Evolutionary conservation across 2,329 filamentous ascomycete species (phyloP).

Genomic region (Dactylellina haptotyla): DNA sequence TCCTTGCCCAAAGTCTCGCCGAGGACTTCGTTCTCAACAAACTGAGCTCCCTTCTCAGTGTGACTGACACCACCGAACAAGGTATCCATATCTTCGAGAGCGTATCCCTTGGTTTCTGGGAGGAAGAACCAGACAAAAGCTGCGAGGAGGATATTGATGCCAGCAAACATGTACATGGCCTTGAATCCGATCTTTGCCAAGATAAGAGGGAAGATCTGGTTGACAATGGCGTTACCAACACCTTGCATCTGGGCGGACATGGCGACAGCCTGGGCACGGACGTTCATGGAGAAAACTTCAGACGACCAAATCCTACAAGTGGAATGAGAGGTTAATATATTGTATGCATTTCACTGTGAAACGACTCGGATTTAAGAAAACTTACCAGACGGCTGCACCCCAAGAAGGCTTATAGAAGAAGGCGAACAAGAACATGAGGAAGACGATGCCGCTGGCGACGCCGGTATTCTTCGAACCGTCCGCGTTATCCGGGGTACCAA

Average conservation of each 20-base stretch:
- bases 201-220: conserved; percentile 40
- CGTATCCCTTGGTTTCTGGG: conserved; percentile 58
- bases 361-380: not conserved
- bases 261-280: conserved; percentile 75
- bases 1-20: not conserved
- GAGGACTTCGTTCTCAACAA: conserved; percentile 59
- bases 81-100: conserved; percentile 69
- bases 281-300: conserved; percentile 76
- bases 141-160: conserved; percentile 39
- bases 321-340: not conserved
- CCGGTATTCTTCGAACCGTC: conserved; percentile 68
- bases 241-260: conserved; percentile 67
- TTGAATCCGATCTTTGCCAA: conserved; percentile 39
- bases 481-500: conserved; percentile 67
- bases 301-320: conserved; percentile 72
- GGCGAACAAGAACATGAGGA: conserved; percentile 74
- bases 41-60: conserved; percentile 67
- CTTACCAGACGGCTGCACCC: conserved; percentile 47
- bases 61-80: conserved; percentile 70
- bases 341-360: not conserved
- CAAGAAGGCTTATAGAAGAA: conserved; percentile 71
- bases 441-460: conserved; percentile 74
- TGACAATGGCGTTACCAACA: conserved; percentile 42
- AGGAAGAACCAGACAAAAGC: conserved; percentile 41
- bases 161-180: conserved; percentile 51